Conservation (phyloP, 352 stramenopile species). For the Phytophthora crassamura region DNA sequence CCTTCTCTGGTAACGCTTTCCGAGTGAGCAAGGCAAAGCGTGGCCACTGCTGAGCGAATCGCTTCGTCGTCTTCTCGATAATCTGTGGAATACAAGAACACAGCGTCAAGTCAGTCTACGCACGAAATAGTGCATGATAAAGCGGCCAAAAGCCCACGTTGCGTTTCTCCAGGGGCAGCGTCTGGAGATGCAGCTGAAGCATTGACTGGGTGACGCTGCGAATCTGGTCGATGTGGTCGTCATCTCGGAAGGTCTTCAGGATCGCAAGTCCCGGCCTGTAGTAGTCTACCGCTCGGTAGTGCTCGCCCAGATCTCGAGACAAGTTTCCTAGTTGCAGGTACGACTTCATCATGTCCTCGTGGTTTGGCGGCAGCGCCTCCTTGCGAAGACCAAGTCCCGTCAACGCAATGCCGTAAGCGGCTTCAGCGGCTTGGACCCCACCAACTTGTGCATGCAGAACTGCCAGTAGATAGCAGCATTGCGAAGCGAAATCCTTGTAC, state of each 20-base stretch:
- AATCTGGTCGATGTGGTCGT: slow-evolving; percentile 40
- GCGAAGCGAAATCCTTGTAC: slow-evolving; percentile 37
- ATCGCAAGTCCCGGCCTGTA: slow-evolving; percentile 43
- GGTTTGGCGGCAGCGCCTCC: slow-evolving; percentile 31
- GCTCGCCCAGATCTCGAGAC: slow-evolving; percentile 49
- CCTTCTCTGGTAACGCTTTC: slow-evolving; percentile 4
- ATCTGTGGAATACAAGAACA: slow-evolving; percentile 33
- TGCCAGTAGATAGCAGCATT: slow-evolving; percentile 54
- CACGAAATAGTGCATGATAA: neutral
- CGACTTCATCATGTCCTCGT: slow-evolving; percentile 49
- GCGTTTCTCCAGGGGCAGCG: slow-evolving; percentile 44
- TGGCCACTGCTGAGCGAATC: slow-evolving; percentile 32
- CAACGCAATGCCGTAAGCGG: slow-evolving; percentile 52
- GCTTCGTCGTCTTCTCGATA: slow-evolving; percentile 46
- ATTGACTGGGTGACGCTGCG: slow-evolving; percentile 48
- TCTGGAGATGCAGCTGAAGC: slow-evolving; percentile 47
- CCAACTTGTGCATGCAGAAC: slow-evolving; percentile 25
- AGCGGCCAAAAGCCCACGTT: slow-evolving; percentile 25
- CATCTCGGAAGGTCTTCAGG: slow-evolving; percentile 38
- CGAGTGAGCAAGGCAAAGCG: slow-evolving; percentile 31
- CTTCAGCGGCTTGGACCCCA: slow-evolving; percentile 31
- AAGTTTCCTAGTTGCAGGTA: slow-evolving; percentile 55
- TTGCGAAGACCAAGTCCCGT: slow-evolving; percentile 45
- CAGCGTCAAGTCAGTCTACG: slow-evolving; percentile 2
- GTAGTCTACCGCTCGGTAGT: slow-evolving; percentile 63